phyloP scores from a whole-genome alignment of 2,329 filamentous ascomycete species.

The Clarireedia hainanense region DNA sequence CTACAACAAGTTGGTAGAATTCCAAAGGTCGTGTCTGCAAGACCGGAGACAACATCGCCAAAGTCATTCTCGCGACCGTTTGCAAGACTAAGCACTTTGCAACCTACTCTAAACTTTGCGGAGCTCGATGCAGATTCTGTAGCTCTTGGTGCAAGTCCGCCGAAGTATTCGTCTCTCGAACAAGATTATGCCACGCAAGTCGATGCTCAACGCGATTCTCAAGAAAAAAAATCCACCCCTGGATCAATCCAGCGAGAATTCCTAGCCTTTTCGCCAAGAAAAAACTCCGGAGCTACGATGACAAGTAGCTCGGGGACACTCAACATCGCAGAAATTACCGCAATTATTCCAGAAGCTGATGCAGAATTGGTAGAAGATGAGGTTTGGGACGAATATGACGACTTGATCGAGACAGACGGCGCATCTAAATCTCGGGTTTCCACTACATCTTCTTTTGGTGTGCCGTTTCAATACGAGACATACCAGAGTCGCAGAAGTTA shows the following conservation, averaged over 20 bases:
- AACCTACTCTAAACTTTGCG: conserved; percentile 26
- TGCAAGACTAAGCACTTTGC: conserved; percentile 43
- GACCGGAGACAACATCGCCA: conserved; percentile 59
- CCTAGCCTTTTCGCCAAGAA: conserved; percentile 56
- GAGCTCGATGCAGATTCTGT: conserved; percentile 35
- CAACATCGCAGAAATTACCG: conserved; percentile 55
- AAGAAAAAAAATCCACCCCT: conserved; percentile 15
- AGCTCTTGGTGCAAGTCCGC: conserved; percentile 39
- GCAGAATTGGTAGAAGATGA: conserved; percentile 79
- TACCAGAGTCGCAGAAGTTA: conserved; percentile 29
- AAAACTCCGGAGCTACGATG: conserved; percentile 57
- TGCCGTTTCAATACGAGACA: conserved; percentile 48
- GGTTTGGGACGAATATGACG: conserved; percentile 91
- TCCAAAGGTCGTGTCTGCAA: conserved; percentile 67
- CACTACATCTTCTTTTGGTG: conserved; percentile 47
- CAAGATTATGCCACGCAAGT: neutral
- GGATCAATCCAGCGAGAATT: conserved; percentile 48
- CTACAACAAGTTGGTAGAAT: conserved; percentile 80
- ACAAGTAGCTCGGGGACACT: conserved; percentile 52
- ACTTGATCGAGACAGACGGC: conserved; percentile 65
- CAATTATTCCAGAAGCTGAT: conserved; percentile 53
- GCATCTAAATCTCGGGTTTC: conserved; percentile 38
- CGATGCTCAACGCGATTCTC: conserved; percentile 16
- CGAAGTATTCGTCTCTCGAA: conserved; percentile 21
- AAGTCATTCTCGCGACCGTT: conserved; percentile 86